Percentiles rank a stretch among this genome's conserved stretches.
Conservation (phyloP, 768 basidiomycete species). For the Hemileccinum impolitum region DNA sequence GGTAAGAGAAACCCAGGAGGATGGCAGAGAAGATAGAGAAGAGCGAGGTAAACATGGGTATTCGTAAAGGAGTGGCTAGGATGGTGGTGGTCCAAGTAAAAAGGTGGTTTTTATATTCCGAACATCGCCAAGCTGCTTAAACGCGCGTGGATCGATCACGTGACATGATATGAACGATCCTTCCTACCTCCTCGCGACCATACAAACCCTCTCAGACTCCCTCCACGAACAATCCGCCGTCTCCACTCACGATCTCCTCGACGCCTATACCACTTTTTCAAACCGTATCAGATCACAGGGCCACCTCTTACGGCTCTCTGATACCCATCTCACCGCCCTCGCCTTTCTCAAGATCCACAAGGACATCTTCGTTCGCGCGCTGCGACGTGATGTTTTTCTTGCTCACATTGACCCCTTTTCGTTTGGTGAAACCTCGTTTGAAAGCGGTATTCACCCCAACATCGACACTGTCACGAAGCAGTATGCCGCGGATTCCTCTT, state of each 20-base stretch:
- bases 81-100: not conserved
- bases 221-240: slow-evolving; percentile 36
- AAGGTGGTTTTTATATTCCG: not conserved
- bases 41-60: slow-evolving; percentile 21
- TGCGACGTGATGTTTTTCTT: slow-evolving; percentile 52
- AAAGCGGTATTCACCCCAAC: not conserved
- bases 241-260: slow-evolving; percentile 53
- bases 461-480: slow-evolving; percentile 38
- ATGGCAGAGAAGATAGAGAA: slow-evolving; percentile 31
- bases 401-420: slow-evolving; percentile 38
- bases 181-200: slow-evolving; percentile 37
- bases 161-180: slow-evolving; percentile 14
- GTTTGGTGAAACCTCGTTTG: not conserved
- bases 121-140: too few relatives aligned
- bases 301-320: slow-evolving; percentile 3
- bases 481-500: slow-evolving; percentile 38
- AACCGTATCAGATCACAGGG: slow-evolving; percentile 36
- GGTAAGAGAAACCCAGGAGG: slow-evolving; percentile 25
- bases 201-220: slow-evolving; percentile 48
- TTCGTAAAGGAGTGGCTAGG: slow-evolving; percentile 19
- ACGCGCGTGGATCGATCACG: too few relatives aligned
- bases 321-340: slow-evolving; percentile 19
- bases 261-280: slow-evolving; percentile 57
- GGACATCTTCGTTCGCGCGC: slow-evolving; percentile 34
- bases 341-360: slow-evolving; percentile 33